These are phyloP conservation scores for Waltergamsia citrina DNA, from an alignment of 2,329 filamentous ascomycete genomes.

Conservation along the genomic window DNA sequence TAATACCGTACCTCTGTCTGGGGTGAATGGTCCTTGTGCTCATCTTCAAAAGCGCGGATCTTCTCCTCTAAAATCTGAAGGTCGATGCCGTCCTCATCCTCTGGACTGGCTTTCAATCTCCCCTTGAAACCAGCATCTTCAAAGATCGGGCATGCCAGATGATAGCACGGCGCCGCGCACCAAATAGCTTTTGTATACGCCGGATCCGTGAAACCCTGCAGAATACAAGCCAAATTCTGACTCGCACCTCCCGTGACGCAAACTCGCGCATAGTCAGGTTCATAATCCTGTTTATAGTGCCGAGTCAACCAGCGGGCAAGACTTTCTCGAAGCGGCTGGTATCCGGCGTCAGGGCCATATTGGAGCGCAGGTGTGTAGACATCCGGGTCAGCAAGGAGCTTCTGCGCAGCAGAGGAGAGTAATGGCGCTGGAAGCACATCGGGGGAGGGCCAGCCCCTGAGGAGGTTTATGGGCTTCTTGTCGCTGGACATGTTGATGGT, in stretches of 20 bases:
- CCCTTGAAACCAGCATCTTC: slow-evolving; percentile 67
- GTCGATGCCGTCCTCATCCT: slow-evolving; percentile 72
- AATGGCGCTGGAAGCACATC: slow-evolving; percentile 55
- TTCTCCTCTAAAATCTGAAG: slow-evolving; percentile 36
- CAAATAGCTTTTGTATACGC: slow-evolving; percentile 65
- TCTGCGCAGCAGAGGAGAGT: slow-evolving; percentile 50
- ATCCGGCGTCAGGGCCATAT: slow-evolving; percentile 74
- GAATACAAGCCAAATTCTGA: slow-evolving; percentile 68
- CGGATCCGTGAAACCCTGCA: slow-evolving; percentile 76
- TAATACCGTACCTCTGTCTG: background rate
- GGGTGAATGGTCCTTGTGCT: slow-evolving; percentile 7
- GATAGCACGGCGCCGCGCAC: slow-evolving; percentile 76
- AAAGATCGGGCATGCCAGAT: slow-evolving; percentile 78
- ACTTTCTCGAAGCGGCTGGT: slow-evolving; percentile 55
- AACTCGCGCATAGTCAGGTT: slow-evolving; percentile 49
- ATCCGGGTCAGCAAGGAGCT: slow-evolving; percentile 49
- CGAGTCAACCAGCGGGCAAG: slow-evolving; percentile 61
- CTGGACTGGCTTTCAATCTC: slow-evolving; percentile 59
- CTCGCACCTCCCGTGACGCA: slow-evolving; percentile 79
- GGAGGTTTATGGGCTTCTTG: slow-evolving; percentile 49
- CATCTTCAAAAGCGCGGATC: slow-evolving; percentile 17
- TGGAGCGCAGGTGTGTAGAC: slow-evolving; percentile 56
- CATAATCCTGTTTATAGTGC: slow-evolving; percentile 45
- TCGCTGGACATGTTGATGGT: slow-evolving; percentile 9
- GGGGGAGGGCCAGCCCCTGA: slow-evolving; percentile 58